Evolutionary conservation across 2,329 filamentous ascomycete genomes (phyloP).

Genomic region (Chaetothyriales sp.): DNA sequence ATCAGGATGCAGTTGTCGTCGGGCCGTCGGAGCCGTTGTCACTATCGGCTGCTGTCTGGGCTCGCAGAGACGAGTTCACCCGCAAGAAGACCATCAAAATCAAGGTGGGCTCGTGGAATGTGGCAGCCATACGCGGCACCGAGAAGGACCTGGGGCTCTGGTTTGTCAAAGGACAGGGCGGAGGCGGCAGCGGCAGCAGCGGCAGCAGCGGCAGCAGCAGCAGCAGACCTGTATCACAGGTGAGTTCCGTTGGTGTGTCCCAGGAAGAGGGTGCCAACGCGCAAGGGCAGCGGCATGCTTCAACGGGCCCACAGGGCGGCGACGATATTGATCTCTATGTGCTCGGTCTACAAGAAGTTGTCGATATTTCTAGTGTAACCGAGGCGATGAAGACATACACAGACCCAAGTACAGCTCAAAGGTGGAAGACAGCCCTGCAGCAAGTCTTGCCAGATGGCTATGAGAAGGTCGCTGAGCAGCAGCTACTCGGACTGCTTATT

Average conservation of each 20-base stretch:
- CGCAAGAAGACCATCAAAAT: conserved; percentile 59
- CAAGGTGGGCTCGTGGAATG: conserved; percentile 93
- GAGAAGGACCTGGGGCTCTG: conserved; percentile 77
- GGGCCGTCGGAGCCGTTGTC: conserved; percentile 24
- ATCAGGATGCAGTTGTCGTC: conserved; percentile 3
- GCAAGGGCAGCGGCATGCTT: conserved; percentile 34
- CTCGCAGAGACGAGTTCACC: conserved; percentile 65
- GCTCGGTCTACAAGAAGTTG: conserved; percentile 79
- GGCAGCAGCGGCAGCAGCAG: conserved; percentile 51
- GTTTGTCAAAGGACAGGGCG: conserved; percentile 66
- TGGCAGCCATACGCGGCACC: conserved; percentile 67
- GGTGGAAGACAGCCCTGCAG: conserved; percentile 67
- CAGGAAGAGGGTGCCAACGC: conserved; percentile 24
- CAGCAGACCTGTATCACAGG: conserved; percentile 38
- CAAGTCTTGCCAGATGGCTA: conserved; percentile 65
- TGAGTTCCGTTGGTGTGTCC: conserved; percentile 14
- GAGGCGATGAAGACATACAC: conserved; percentile 65
- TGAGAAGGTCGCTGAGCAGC: conserved; percentile 59
- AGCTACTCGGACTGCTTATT: conserved; percentile 71
- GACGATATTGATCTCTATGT: conserved; percentile 78
- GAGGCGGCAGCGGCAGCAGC: too few species aligned
- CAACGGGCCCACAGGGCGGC: conserved; percentile 35
- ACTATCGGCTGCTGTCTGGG: conserved; percentile 47
- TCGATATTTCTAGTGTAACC: conserved; percentile 65
- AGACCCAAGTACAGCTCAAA: conserved; percentile 54